Base-by-base conservation (phyloP, 768 basidiomycete genomes). In the Myochromella boudieri region DNA sequence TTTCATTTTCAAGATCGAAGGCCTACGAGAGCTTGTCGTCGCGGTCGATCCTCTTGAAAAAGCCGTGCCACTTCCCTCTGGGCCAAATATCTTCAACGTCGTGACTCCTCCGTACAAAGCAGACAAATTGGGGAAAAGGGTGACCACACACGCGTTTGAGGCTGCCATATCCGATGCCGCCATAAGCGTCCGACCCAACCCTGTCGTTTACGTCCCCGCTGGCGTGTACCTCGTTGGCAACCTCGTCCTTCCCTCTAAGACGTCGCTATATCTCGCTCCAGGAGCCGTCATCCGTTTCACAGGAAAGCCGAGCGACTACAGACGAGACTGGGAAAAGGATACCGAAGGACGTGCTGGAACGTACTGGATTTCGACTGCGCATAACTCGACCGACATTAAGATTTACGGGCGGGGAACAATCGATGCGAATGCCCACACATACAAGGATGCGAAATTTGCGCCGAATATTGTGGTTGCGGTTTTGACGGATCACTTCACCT, bases 221-320 rank as follows among this genome's bases (percentile, higher is more conserved):
- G 54, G 52, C 11, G 39, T 51, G 11, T 56, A 51, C 45, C 34
- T 49, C 15, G 42, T 59, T 28, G 52, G 52, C 21, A 56, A 56
- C 34, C 45, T 56, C 22, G 44, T 58, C 28, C 46, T 58, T 27
- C 54, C 57, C 2, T 58, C 54, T 15, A 53, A 48, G 12, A 52
- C 52, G 12, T 43, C 52, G 2, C 45, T 59, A 24, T 52, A 59
- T 27, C 49, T 59, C 20, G 57, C 57, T 4, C 50, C 55, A n/a
- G 55, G 55, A 21, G 40, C 52, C n/a, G 46, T 56, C 22, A 20
- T 59, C 29, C 38, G 47, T n/a, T 50, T 42, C 29, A 55, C 56
- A 2, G 55, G 52, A 18, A 38, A 51, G 9, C 42, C 37, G 0
- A 27, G 45, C 32, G 48, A 50, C 36, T 54, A 52, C 38, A 54